phyloP scores from a whole-genome alignment of 2,329 filamentous ascomycete species.

The Xylariaceae sp. region DNA sequence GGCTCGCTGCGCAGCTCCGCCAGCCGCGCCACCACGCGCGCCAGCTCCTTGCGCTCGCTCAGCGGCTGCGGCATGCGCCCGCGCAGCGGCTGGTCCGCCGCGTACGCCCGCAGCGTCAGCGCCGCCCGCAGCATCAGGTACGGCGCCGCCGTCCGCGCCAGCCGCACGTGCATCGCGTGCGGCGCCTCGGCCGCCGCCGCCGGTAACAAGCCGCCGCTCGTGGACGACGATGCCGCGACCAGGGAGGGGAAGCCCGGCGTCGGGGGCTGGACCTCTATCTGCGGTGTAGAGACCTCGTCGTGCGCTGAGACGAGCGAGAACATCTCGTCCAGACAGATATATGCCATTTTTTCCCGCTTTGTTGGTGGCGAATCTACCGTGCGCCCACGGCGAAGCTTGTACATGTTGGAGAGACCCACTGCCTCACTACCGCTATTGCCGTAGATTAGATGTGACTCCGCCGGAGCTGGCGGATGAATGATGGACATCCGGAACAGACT shows the following conservation, averaged over 20 bases:
- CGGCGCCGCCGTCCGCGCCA: constrained; percentile 70
- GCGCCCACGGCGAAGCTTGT: constrained; percentile 59
- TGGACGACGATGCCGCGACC: constrained; percentile 16
- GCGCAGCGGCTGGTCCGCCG: constrained; percentile 83
- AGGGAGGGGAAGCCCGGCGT: constrained; percentile 34
- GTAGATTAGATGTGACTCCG: constrained; percentile 51
- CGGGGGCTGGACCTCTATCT: constrained; percentile 34
- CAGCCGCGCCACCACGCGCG: constrained; percentile 61
- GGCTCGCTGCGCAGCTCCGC: constrained; percentile 62
- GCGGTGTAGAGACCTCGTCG: constrained; percentile 29
- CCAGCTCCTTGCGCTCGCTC: constrained; percentile 69
- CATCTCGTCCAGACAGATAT: constrained; percentile 73
- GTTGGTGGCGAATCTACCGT: constrained; percentile 62
- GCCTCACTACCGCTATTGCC: constrained; percentile 28
- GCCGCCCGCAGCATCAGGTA: constrained; percentile 78
- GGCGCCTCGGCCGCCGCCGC: constrained; percentile 15
- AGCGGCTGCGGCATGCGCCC: constrained; percentile 84
- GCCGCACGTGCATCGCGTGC: constrained; percentile 40
- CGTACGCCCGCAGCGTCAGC: constrained; percentile 73
- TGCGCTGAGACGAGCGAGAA: constrained; percentile 56
- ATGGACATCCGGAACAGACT: constrained; percentile 77
- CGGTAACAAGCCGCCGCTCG: constrained; percentile 5
- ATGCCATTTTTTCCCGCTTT: constrained; percentile 63
- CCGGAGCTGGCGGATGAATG: constrained; percentile 56
- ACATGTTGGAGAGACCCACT: constrained; percentile 54